Evolutionary conservation across 2,329 filamentous ascomycete genomes (phyloP), one percentile per base, ranked within the genome.

Genomic region (Fusarium sp.): DNA sequence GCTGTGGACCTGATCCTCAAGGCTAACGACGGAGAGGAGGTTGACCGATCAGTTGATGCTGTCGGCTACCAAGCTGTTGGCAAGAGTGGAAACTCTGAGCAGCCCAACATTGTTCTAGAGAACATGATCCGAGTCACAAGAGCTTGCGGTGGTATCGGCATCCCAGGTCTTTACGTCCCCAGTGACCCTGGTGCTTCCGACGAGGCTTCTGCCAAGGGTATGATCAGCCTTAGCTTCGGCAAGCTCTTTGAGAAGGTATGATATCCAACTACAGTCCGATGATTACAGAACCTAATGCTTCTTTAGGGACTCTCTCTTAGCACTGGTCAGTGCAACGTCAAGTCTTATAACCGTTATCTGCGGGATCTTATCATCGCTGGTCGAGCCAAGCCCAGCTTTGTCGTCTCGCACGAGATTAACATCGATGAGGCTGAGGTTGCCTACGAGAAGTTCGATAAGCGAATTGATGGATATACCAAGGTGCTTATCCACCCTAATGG

Each of bases 291-390:
- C 13, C 43, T 53, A 45, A 61, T 28, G 3, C 15, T 10, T 2
- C 7, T 1, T 26, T 17, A 88, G 86, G 88, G 88, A 3, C 80
- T 91, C 7, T 83, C 84, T 3, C 79, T 91, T 4, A 85, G 86
- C 11, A 89, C 87, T 5, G 88, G 89, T 1, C 88, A 91, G 74
- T 91, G 89, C 78, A 91, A 91, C 66, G 89, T 91, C 69, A 91
- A 91, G 78, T 81, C 85, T 1, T 91, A 91, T 77, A 91, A 91
- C 74, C 82, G 88, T 24, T 90, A 91, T 72, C 78, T 91, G 39
- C 83, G 89, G 14, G 89, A 91, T 64, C 80, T 92, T 72, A 91
- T 91, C 70, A 87, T 91, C 43, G 79, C 86, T 1, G 88, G 89
- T 4, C 86, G 85, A 61, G 90, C 89, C 1, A 90, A 89, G 76